Conservation (phyloP, 2,329 filamentous ascomycete species). For the Clarireedia hainanense region DNA sequence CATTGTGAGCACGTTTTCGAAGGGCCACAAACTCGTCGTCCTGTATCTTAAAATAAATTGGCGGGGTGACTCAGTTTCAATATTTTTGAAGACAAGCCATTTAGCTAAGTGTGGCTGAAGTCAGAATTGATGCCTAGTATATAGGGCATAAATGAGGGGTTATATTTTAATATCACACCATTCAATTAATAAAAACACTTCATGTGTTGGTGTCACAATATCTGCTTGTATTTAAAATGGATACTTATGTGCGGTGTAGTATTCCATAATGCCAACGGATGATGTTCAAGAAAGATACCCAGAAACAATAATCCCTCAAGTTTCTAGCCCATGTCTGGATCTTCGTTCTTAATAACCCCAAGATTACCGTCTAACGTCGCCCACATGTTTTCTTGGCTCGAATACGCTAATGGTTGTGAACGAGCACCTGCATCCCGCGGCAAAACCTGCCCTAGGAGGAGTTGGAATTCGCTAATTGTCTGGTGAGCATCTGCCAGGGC, state of each 20-base stretch:
- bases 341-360: constrained; percentile 23
- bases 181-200: background rate
- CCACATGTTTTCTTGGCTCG: constrained; percentile 23
- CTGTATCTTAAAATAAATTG: background rate
- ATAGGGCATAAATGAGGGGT: constrained; percentile 5
- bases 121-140: background rate
- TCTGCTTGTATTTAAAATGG: background rate
- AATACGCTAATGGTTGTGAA: background rate
- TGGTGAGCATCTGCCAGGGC: constrained; percentile 46
- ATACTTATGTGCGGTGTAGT: background rate
- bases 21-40: background rate
- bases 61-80: constrained; percentile 8
- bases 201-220: background rate
- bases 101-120: background rate
- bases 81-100: constrained; percentile 4
- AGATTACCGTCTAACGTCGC: constrained; percentile 25
- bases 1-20: constrained; percentile 30
- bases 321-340: background rate
- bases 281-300: background rate
- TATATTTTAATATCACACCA: background rate
- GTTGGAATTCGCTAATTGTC: constrained; percentile 41
- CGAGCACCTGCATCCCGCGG: background rate
- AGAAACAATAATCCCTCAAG: background rate
- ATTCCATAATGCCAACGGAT: background rate
- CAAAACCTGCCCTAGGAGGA: constrained; percentile 35